Base-by-base conservation (phyloP, 2,329 filamentous ascomycete genomes). In the Dothistroma septosporum region DNA sequence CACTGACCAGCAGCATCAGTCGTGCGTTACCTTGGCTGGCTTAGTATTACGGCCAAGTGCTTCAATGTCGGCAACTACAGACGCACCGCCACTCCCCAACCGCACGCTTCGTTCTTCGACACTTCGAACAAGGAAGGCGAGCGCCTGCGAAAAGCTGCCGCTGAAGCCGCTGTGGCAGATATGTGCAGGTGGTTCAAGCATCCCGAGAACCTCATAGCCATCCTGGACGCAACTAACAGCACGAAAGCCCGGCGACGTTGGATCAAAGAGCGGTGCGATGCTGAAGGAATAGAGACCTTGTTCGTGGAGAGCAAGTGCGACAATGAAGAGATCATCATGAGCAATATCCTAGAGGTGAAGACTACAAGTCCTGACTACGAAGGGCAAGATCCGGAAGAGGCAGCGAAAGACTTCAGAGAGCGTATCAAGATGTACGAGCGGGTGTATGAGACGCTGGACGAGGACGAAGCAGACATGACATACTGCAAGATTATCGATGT, bases 51-150 rank as follows among this genome's bases (percentile, higher is more conserved):
- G 44, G 90, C 94, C 61, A 88, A 92, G 75, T 93, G 92, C 66
- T 99, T 99, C 85, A 99, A 99, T 69, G 94, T 99, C 66, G 94
- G 94, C 74, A 92, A 88, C 73, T 99, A 99, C 76, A 91, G 94
- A 68, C 91, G 94, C 67, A 87, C 88, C 70, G 89, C 90, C 68
- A 95, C 91, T 6, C 92, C 94, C 19, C 92, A 95, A 68, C 94
- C 94, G 16, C 87, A 87, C 2, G 94, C 94, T 68, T 91, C 92
- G 71, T 99, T 99, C 80, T 99, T 99, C 79, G 93, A 97, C 75
- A 92, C 85, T 56, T 85, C 86, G 72, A 99, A 99, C 75, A 79
- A 85, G 47, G 92, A 97, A 75, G 94, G 94, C 65, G 94, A 99
- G 78, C 87, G 90, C 57, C 87, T 92, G 77, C 88, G 94, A 56